Percentiles rank a stretch among this genome's conserved stretches.
Evolutionary conservation across 2,329 filamentous ascomycete species (phyloP).

Genomic region (Leptodontidium sp.): DNA sequence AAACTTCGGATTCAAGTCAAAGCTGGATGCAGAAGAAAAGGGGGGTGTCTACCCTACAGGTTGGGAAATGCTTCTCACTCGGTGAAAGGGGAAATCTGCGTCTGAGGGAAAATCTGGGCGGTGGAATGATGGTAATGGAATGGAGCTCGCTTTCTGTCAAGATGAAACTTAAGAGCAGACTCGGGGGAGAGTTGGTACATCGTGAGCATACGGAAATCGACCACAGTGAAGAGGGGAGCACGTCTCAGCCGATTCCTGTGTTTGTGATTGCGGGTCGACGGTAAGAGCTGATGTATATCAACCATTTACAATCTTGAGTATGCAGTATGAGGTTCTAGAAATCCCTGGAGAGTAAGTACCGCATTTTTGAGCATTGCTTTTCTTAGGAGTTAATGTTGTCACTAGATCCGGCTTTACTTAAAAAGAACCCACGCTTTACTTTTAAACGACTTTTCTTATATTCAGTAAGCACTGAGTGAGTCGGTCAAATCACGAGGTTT

Average conservation of each 20-base stretch:
- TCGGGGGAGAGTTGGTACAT: slow-evolving; percentile 9
- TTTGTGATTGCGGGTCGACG: slow-evolving; percentile 10
- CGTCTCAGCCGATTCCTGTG: slow-evolving; percentile 15
- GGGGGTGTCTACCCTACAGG: neutral
- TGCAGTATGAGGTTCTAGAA: no score
- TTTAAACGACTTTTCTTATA: no score
- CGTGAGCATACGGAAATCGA: slow-evolving; percentile 20
- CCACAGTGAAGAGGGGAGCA: slow-evolving; percentile 8
- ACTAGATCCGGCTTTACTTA: no score
- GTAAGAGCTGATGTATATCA: neutral
- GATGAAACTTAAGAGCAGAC: neutral
- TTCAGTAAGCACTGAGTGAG: no score
- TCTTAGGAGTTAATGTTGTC: neutral
- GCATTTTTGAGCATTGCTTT: neutral
- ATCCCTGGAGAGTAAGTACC: no score
- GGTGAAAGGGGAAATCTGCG: slow-evolving; percentile 16
- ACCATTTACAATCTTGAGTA: no score
- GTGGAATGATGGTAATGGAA: neutral
- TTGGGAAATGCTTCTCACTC: neutral
- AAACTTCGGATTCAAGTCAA: neutral
- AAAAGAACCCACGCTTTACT: no score
- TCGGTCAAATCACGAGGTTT: no score
- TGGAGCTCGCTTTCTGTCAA: slow-evolving; percentile 15
- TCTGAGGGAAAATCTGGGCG: neutral
- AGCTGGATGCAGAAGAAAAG: neutral